Percentiles rank a stretch among this genome's conserved stretches.
Evolutionary conservation across 768 basidiomycete genomes (phyloP).

Genomic region (Brasilioporus rufonigricans): DNA sequence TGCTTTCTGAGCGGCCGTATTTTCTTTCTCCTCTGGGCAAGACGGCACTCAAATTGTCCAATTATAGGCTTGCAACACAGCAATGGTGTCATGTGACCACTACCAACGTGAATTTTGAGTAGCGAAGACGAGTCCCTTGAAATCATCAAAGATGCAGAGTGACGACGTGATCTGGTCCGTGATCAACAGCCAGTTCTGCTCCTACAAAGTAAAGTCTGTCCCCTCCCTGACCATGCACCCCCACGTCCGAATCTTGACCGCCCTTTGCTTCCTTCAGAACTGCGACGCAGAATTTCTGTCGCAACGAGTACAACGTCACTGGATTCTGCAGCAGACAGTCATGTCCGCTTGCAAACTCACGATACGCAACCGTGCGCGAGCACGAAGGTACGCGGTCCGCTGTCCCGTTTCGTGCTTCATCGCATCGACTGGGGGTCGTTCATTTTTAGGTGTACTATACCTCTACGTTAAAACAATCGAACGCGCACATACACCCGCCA

Average conservation of each 20-base stretch:
- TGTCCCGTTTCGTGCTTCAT: not conserved
- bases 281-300: conserved; percentile 94
- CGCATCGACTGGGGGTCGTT: not conserved
- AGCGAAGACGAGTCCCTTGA: not conserved
- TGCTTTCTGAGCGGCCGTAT: no score
- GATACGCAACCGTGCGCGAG: conserved; percentile 98
- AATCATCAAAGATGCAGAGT: conserved; percentile 64
- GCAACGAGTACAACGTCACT: conserved; percentile 98
- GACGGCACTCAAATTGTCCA: no score
- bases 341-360: conserved; percentile 96
- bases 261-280: conserved; percentile 68
- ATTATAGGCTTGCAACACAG: no score
- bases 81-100: conserved; percentile 9
- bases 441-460: conserved; percentile 68
- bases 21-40: no score
- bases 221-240: not conserved
- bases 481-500: conserved; percentile 91
- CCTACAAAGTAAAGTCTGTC: conserved; percentile 98
- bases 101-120: not conserved
- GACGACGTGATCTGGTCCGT: conserved; percentile 99
- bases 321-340: conserved; percentile 94
- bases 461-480: conserved; percentile 98
- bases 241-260: conserved; percentile 8
- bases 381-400: conserved; percentile 66
- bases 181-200: conserved; percentile 94